phyloP scores from a whole-genome alignment of 1,284 basidiomycete species.

The Puccinia brachypodii region DNA sequence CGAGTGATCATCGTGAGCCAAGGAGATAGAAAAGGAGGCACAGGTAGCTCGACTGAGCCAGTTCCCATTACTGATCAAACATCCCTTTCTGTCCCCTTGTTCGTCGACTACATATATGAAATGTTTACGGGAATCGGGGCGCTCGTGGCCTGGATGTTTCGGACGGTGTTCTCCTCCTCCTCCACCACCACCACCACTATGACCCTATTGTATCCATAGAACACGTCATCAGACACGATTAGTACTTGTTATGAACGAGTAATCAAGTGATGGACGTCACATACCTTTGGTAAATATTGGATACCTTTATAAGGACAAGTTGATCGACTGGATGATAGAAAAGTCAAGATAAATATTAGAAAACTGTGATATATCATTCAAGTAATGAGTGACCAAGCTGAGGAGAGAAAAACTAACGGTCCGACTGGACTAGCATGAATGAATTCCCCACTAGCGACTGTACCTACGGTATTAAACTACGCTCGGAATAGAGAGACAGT shows the following conservation, averaged over 20 bases:
- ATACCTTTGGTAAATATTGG: conserved; percentile 40
- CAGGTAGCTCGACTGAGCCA: conserved; percentile 41
- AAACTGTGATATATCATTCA: neutral
- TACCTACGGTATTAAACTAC: conserved; percentile 34
- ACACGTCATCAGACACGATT: neutral
- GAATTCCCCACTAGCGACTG: conserved; percentile 29
- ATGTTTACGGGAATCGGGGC: conserved; percentile 15
- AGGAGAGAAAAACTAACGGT: conserved; percentile 24
- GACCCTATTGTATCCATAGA: neutral
- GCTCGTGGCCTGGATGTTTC: conserved; percentile 21
- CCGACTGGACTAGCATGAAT: conserved; percentile 35
- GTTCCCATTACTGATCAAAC: conserved; percentile 41
- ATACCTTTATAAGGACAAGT: conserved; percentile 43
- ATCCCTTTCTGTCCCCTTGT: conserved; percentile 23
- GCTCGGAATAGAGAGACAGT: neutral
- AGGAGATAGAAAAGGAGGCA: conserved; percentile 19
- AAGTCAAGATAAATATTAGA: neutral
- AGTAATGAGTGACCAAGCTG: neutral
- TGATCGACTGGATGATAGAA: conserved; percentile 11
- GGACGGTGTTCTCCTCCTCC: conserved; percentile 26
- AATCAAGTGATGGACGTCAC: no score
- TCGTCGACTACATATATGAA: conserved; percentile 36
- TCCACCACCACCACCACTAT: conserved; percentile 7
- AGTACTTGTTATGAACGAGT: neutral
- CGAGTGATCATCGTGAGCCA: neutral